Conservation (phyloP, 495 filamentous ascomycete species). For the Acidiella bohemica region DNA sequence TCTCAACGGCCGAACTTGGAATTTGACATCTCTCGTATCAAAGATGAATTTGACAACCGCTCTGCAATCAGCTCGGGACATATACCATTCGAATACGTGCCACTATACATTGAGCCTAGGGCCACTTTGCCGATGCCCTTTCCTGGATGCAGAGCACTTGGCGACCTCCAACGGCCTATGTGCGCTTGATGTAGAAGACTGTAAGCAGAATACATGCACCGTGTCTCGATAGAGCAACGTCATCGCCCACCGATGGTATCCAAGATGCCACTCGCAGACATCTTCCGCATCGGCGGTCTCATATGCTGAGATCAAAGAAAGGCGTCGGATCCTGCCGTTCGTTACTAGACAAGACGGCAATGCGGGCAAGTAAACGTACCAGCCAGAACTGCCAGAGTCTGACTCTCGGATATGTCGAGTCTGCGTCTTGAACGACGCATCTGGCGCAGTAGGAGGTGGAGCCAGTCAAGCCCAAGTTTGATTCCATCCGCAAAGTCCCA, state of each 20-base stretch:
- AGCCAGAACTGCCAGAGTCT: constrained; percentile 7
- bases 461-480: constrained; percentile 1
- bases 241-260: constrained; percentile 5
- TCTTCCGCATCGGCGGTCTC: background rate
- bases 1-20: no score
- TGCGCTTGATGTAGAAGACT: no score
- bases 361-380: constrained; percentile 1
- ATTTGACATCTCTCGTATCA: no score
- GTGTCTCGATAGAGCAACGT: no score
- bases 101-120: no score
- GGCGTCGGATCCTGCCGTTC: constrained; percentile 1
- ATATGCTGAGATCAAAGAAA: constrained; percentile 4
- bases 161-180: no score
- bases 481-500: constrained; percentile 3
- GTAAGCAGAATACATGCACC: no score
- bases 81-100: no score
- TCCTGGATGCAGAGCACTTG: no score
- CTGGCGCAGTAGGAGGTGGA: constrained; percentile 1
- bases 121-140: no score
- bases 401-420: background rate
- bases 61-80: no score
- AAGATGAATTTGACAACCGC: no score
- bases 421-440: constrained; percentile 5
- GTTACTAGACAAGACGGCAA: background rate
- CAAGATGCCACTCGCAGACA: constrained; percentile 1